A percentile compares a stretch with the other conserved stretches of the same genome.
Evolutionary conservation across 225 moss, liverwort and hornwort genomes (phyloP).

Genomic region (Pseudoscleropodium purum): DNA sequence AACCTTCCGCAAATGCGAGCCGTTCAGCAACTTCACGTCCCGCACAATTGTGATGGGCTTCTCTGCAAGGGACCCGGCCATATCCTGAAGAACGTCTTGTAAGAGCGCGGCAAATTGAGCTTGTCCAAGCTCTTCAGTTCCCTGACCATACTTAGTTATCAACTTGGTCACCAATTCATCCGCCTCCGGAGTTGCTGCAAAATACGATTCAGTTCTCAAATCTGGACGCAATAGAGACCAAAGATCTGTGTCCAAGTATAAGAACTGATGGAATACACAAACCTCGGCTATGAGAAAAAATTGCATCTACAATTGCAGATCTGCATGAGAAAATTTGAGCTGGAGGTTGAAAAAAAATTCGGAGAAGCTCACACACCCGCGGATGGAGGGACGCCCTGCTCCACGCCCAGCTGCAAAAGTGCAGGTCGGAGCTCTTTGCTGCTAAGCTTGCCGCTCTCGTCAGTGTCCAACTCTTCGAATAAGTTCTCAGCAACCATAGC

Average conservation of each 20-base stretch:
- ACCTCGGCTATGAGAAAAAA: background rate
- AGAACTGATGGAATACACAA: background rate
- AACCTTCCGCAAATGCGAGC: conserved; percentile 88
- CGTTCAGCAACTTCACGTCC: conserved; percentile 76
- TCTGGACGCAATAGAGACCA: background rate
- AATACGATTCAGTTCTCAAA: background rate
- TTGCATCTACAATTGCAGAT: background rate
- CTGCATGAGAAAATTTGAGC: background rate
- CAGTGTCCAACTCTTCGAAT: conserved; percentile 76
- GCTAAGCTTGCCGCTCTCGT: conserved; percentile 93
- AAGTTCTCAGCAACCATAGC: conserved; percentile 87
- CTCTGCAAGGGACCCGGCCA: conserved; percentile 62
- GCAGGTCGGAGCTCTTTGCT: conserved; percentile 94
- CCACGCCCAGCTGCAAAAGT: conserved; percentile 78
- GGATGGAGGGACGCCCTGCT: conserved; percentile 90
- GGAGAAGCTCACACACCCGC: conserved; percentile 39
- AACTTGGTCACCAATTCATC: conserved; percentile 69
- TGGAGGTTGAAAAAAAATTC: background rate
- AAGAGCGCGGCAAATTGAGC: conserved; percentile 87
- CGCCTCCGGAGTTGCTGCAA: conserved; percentile 76
- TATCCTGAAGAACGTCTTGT: conserved; percentile 87
- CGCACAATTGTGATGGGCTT: conserved; percentile 74
- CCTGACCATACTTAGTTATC: conserved; percentile 64
- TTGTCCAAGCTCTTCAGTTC: conserved; percentile 81
- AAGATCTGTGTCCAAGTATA: background rate